These are phyloP conservation scores for Spathaspora hagerdaliae DNA, from an alignment of 805 yeast species.

Conservation along the genomic window DNA sequence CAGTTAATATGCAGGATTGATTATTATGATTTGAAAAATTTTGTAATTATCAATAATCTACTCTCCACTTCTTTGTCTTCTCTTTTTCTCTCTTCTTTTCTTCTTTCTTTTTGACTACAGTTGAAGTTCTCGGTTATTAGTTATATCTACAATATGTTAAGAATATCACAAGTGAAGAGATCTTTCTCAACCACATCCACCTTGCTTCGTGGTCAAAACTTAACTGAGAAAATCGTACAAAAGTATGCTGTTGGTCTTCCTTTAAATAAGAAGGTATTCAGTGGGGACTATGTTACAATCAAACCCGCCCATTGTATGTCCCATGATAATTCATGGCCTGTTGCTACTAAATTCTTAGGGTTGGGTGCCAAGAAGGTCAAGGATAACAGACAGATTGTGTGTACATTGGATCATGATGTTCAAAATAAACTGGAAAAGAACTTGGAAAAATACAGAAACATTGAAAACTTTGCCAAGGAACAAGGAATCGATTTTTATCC, in stretches of 20 bases:
- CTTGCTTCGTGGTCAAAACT: conserved; percentile 59
- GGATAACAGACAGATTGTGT: conserved; percentile 87
- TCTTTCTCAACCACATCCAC: conserved; percentile 14
- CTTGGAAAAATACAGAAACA: conserved; percentile 80
- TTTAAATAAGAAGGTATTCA: conserved; percentile 68
- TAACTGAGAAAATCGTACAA: conserved; percentile 95
- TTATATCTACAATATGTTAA: neutral
- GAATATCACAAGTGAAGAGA: conserved; percentile 8
- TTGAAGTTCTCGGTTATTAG: no score
- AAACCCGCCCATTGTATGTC: conserved; percentile 98
- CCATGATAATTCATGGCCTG: conserved; percentile 99
- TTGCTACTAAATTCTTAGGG: conserved; percentile 93
- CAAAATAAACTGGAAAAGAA: conserved; percentile 91
- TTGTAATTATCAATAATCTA: no score
- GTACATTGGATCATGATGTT: conserved; percentile 96
- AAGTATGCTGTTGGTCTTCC: conserved; percentile 74
- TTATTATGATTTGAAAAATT: no score
- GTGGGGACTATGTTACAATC: conserved; percentile 95
- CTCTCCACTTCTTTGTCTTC: no score
- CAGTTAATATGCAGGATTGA: no score
- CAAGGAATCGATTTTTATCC: conserved; percentile 97
- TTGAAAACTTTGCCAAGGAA: conserved; percentile 81
- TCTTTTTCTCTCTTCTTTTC: no score
- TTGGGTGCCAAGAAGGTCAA: conserved; percentile 83
- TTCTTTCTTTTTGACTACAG: neutral